phyloP scores from a whole-genome alignment of 225 moss, liverwort and hornwort genomes.

The Bryoerythrophyllum caledonicum region DNA sequence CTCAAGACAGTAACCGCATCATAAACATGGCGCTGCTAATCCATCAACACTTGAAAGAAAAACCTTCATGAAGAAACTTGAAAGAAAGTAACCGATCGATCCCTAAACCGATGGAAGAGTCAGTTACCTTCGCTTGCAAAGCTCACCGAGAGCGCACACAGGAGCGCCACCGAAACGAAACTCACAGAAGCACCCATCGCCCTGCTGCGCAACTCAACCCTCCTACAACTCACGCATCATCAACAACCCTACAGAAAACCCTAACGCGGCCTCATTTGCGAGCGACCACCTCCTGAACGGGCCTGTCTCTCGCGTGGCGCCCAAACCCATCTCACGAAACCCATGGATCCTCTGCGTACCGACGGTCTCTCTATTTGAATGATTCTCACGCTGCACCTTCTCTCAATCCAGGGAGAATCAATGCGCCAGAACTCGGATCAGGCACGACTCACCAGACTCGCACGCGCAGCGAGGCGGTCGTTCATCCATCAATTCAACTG shows the following conservation, averaged over 20 bases:
- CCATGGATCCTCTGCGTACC: not conserved
- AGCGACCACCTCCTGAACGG: not conserved
- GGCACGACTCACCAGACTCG: not conserved
- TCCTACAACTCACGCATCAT: not conserved
- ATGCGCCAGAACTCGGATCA: not conserved
- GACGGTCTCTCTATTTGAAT: not conserved
- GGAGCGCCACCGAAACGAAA: constrained; percentile 15
- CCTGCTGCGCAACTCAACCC: not conserved
- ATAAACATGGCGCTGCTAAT: not conserved
- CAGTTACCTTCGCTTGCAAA: constrained; percentile 18
- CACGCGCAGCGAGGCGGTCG: not conserved
- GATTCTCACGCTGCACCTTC: not conserved
- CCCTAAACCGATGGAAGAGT: not conserved
- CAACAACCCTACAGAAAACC: not conserved
- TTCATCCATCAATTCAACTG: constrained; percentile 10
- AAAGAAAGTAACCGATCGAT: not conserved
- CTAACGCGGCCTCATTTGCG: constrained; percentile 1
- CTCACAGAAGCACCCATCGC: constrained; percentile 12
- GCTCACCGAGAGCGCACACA: not conserved
- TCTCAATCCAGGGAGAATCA: not conserved
- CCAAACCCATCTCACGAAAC: constrained; percentile 12
- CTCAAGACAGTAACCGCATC: not conserved
- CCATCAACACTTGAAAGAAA: too few relatives aligned
- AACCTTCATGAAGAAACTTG: not conserved
- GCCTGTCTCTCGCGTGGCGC: not conserved